Conservation (phyloP, 2,329 filamentous ascomycete genomes). For the Colletotrichum tamarilloi region DNA sequence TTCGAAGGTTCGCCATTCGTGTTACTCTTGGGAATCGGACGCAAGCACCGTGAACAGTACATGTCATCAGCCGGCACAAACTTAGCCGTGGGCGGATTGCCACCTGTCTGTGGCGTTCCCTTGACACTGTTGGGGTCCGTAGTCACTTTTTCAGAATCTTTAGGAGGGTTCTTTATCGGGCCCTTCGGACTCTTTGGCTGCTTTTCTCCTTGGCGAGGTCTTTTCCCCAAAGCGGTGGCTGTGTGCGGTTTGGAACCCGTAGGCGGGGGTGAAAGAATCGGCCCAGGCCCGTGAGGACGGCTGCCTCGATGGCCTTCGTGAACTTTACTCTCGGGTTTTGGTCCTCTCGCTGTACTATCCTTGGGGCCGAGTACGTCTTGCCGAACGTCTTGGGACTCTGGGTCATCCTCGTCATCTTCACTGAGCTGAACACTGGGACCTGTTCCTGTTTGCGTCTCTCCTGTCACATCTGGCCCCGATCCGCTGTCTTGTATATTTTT, state of each 20-base stretch:
- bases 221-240: background rate
- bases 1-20: constrained; percentile 9
- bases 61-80: constrained; percentile 43
- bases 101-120: background rate
- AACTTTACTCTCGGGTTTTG: background rate
- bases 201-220: background rate
- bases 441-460: background rate
- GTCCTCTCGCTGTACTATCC: background rate
- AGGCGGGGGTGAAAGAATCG: background rate
- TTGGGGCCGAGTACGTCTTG: background rate
- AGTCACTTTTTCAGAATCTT: background rate
- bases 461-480: background rate
- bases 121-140: background rate
- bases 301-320: background rate
- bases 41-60: constrained; percentile 45
- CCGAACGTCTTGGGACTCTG: background rate
- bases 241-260: background rate
- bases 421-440: background rate
- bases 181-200: background rate
- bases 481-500: background rate
- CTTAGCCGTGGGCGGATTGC: background rate
- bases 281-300: no score
- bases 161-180: background rate
- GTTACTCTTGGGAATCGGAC: constrained; percentile 22
- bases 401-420: background rate